phyloP scores from a whole-genome alignment of 352 stramenopile species.

The Globisporangium nunn region DNA sequence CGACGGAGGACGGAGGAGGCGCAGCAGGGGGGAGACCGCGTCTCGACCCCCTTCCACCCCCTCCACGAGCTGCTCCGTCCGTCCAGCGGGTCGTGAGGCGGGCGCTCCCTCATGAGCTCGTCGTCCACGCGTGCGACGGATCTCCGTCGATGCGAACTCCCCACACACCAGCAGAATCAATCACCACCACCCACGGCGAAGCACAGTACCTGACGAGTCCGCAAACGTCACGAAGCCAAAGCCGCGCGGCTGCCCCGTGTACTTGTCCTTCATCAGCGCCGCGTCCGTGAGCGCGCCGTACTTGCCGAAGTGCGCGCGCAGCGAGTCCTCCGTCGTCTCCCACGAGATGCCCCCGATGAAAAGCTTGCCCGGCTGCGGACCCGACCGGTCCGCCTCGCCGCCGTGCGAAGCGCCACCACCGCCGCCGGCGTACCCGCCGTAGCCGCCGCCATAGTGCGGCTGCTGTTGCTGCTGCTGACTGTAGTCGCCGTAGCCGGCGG shows the following conservation, averaged over 20 bases:
- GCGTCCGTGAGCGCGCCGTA: constrained; percentile 84
- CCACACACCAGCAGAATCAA: background rate
- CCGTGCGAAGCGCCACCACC: constrained; percentile 4
- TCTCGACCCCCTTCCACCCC: constrained; percentile 7
- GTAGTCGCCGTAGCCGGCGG: constrained; percentile 20
- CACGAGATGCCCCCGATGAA: constrained; percentile 90
- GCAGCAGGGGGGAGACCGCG: constrained; percentile 4
- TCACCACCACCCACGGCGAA: background rate
- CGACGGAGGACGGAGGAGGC: too few species aligned
- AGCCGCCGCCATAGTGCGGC: constrained; percentile 1
- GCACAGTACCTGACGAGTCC: constrained; percentile 67
- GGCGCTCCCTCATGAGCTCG: background rate
- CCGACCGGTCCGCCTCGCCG: constrained; percentile 7
- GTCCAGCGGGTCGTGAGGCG: too few species aligned
- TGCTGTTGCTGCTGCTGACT: constrained; percentile 13
- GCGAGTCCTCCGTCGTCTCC: constrained; percentile 91
- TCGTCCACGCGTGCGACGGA: background rate
- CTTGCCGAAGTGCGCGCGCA: constrained; percentile 86
- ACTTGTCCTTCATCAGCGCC: constrained; percentile 91
- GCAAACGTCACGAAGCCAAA: constrained; percentile 93
- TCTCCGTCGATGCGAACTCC: background rate
- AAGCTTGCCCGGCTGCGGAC: constrained; percentile 67
- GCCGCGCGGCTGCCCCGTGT: constrained; percentile 86
- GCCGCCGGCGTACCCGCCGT: constrained; percentile 8
- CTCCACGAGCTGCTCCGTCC: background rate